Conservation (phyloP, 805 yeast species). For the Sugiyamaella floridensis region DNA sequence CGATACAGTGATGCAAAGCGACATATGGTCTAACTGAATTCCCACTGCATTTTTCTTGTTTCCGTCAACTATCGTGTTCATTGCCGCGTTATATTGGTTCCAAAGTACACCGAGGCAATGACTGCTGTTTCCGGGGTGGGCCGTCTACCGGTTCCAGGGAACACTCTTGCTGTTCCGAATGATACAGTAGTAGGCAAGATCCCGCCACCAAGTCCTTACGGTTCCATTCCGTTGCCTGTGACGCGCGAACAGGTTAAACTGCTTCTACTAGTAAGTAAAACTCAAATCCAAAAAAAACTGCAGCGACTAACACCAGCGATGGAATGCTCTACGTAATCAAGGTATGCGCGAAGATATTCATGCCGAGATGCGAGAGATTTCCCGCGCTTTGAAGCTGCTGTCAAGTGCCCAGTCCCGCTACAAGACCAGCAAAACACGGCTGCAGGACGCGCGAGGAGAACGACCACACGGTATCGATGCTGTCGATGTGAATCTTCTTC, state of each 20-base stretch:
- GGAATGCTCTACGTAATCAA: conserved; percentile 28
- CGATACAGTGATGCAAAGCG: no score
- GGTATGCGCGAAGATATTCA: conserved; percentile 24
- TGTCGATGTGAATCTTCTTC: conserved; percentile 42
- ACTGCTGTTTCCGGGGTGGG: background rate
- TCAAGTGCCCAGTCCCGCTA: conserved; percentile 26
- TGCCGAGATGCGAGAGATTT: conserved; percentile 28
- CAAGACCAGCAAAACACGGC: conserved; percentile 17
- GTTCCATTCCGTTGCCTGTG: conserved; percentile 22
- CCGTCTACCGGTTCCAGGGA: background rate
- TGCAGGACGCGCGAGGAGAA: conserved; percentile 14
- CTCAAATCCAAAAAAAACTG: background rate
- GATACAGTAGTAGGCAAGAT: background rate
- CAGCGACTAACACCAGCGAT: conserved; percentile 18
- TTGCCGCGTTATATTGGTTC: background rate
- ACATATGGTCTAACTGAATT: background rate
- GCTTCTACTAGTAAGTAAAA: conserved; percentile 24
- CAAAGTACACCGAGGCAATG: background rate
- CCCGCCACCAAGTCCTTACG: background rate
- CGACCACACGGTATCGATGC: background rate
- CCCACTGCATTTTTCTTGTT: background rate
- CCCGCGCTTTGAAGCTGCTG: conserved; percentile 22
- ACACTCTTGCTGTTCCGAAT: background rate
- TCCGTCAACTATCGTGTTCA: background rate
- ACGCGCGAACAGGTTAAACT: conserved; percentile 31